Evolutionary conservation across 805 yeast genomes (phyloP).

Genomic region (Isabelozyma rhagii): DNA sequence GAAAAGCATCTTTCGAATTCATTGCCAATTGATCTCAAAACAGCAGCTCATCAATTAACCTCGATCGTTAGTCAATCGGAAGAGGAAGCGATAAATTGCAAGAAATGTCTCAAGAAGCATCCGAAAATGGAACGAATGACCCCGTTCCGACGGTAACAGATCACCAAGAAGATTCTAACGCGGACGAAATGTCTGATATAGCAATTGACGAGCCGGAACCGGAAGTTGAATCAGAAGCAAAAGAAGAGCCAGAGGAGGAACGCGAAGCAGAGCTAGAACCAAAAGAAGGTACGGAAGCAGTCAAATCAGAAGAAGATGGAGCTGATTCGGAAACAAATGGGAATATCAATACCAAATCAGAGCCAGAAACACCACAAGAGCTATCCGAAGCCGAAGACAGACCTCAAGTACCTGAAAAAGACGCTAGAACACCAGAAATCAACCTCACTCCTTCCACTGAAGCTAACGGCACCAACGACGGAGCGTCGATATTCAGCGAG

Average conservation of each 20-base stretch:
- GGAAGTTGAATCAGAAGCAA: neutral
- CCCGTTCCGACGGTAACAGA: neutral
- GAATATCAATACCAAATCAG: neutral
- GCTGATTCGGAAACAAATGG: neutral
- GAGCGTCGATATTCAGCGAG: neutral
- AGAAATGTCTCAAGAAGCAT: neutral
- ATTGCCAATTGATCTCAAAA: neutral
- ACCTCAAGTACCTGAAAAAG: conserved; percentile 1
- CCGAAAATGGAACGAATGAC: neutral
- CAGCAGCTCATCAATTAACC: neutral
- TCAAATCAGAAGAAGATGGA: neutral
- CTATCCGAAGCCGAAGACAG: neutral
- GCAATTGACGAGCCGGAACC: neutral
- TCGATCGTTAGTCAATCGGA: neutral
- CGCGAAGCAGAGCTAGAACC: neutral
- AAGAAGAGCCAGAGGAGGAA: neutral
- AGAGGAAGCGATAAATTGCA: neutral
- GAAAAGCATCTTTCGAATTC: neutral
- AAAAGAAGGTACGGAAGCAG: neutral
- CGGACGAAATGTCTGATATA: conserved; percentile 1
- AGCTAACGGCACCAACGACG: neutral
- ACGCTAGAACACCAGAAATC: neutral
- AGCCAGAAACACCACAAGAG: neutral
- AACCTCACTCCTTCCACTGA: neutral
- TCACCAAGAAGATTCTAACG: conserved; percentile 5